A percentile compares a stretch with the other conserved stretches of the same genome.
Evolutionary conservation across 78 protist genomes (phyloP).

Genomic region (Emiliania huxleyi): DNA sequence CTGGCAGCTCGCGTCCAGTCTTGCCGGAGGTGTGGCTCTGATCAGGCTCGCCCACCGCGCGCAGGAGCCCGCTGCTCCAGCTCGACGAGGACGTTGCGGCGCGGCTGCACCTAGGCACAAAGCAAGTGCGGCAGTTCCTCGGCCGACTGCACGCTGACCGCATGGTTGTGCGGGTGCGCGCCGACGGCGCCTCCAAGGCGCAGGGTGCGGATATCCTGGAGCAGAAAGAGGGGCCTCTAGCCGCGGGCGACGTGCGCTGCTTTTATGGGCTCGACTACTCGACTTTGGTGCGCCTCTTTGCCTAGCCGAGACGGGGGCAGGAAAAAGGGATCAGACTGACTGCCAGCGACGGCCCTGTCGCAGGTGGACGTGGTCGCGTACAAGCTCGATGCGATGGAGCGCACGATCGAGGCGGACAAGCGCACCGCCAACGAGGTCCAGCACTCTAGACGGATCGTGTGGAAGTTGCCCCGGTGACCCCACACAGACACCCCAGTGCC

Average conservation of each 20-base stretch:
- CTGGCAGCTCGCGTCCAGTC: too few relatives aligned
- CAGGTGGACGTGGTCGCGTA: neutral
- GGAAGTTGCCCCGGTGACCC: too few relatives aligned
- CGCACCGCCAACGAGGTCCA: neutral
- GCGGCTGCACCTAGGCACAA: neutral
- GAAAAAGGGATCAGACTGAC: too few relatives aligned
- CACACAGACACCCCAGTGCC: too few relatives aligned
- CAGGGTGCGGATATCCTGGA: neutral
- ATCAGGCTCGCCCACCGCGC: too few relatives aligned
- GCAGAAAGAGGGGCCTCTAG: neutral
- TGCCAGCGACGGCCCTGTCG: too few relatives aligned
- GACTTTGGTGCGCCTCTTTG: too few relatives aligned
- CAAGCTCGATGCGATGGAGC: neutral
- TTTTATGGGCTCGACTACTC: neutral
- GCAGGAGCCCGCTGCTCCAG: neutral
- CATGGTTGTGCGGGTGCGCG: neutral
- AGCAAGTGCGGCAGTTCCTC: neutral
- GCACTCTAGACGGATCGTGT: too few relatives aligned
- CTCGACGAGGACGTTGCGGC: neutral
- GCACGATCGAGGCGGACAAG: neutral
- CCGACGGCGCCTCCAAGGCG: too few relatives aligned
- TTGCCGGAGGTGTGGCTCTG: too few relatives aligned
- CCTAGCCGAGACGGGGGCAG: too few relatives aligned
- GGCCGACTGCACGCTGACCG: neutral
- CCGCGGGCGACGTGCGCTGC: neutral